Evolutionary conservation across 2,329 filamentous ascomycete species (phyloP), one percentile per base, ranked within the genome.

Genomic region (Diplocarpon rosae): DNA sequence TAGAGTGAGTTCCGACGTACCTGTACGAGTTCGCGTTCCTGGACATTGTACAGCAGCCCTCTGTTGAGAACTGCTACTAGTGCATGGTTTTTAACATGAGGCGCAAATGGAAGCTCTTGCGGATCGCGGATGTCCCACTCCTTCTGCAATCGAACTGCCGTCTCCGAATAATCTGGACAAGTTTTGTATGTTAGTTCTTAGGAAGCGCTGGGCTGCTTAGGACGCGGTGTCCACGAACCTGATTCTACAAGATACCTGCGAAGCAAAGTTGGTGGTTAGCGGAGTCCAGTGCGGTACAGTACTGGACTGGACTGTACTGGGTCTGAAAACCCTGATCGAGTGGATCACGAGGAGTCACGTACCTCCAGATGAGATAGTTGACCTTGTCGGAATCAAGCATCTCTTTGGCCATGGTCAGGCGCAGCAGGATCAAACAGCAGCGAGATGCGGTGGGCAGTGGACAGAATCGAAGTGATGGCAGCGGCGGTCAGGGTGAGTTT

Each of bases 281-380:
- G 55, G 60, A 53, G 48, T 24, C 20, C 20, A 3, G 20, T 24
- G 20, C 7, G 4, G 44, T 38, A 14, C 45, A 44, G 24, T 43
- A 45, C 48, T 41, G 53, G 53, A 53, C 52, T n/a, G n/a, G n/a
- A 14, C 45, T 43, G 24, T 43, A 45, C 48, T 41, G 53, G 53
- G 52, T 51, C 53, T 53, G 49, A 51, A 54, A 50, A 51, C 43
- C 20, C 20, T 7, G 20, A 16, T 17, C 45, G 46, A 54, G 45
- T 47, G 52, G 56, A 59, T 57, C 54, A 59, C 51, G 53, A 54
- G 53, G 47, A 54, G 54, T 57, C 51, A 62, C 77, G 65, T 70
- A 82, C 78, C 76, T 79, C 78, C 78, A 82, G 62, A 82, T 71
- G 63, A 82, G 71, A 70, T 76, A 81, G 69, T 81, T 82, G 71